Conservation (phyloP, 1,284 basidiomycete species). For the Trichosporon coremiiforme region DNA sequence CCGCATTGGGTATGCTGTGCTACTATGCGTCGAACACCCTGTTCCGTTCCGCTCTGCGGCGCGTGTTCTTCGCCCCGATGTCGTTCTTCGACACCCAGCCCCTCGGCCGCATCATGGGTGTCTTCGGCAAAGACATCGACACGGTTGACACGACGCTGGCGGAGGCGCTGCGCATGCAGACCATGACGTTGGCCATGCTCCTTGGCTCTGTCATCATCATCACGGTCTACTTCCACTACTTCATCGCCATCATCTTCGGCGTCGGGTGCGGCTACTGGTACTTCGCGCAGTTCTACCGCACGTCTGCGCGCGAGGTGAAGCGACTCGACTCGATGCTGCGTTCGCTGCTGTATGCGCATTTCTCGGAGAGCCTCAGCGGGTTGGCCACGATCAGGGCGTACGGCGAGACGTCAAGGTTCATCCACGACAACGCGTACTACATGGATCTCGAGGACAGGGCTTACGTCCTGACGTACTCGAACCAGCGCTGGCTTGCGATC, state of each 20-base stretch:
- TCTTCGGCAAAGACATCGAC: conserved; percentile 66
- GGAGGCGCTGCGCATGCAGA: conserved; percentile 66
- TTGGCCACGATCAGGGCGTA: conserved; percentile 75
- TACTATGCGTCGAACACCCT: conserved; percentile 65
- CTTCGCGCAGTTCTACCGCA: conserved; percentile 68
- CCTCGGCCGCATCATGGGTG: conserved; percentile 65
- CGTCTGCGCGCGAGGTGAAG: conserved; percentile 73
- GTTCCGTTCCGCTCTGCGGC: conserved; percentile 62
- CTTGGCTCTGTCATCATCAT: conserved; percentile 67
- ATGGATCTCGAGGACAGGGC: conserved; percentile 75
- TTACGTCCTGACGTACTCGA: conserved; percentile 58
- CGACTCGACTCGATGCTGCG: conserved; percentile 65
- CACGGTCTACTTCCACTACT: conserved; percentile 70
- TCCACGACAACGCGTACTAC: conserved; percentile 68
- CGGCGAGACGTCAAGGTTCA: conserved; percentile 65
- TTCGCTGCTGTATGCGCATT: conserved; percentile 74
- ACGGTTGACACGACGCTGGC: conserved; percentile 70
- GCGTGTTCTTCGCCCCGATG: conserved; percentile 70
- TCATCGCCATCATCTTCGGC: conserved; percentile 57
- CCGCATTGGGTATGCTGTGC: conserved; percentile 63
- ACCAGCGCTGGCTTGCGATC: conserved; percentile 70
- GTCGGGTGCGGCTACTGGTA: conserved; percentile 45
- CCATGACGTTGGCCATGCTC: conserved; percentile 44
- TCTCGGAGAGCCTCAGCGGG: conserved; percentile 74
- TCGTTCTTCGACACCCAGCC: conserved; percentile 71